A percentile compares a stretch with the other conserved stretches of the same genome.
Evolutionary conservation across 202 grass and related monocot genomes (phyloP).

Genomic region (Carex sylvatica): DNA sequence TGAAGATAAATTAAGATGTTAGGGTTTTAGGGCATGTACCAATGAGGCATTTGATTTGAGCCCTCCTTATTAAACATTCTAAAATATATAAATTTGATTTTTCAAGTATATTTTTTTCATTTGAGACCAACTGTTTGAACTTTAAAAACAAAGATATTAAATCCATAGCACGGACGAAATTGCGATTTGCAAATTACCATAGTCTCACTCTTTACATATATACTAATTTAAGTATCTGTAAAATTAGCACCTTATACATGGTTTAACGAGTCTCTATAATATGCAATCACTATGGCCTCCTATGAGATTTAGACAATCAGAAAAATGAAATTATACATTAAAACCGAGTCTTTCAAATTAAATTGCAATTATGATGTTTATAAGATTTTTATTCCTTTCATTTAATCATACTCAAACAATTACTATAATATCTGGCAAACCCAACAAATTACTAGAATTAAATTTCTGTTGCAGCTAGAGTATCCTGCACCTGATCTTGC

Average conservation of each 20-base stretch:
- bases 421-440: not conserved
- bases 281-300: not conserved
- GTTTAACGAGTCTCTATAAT: not conserved
- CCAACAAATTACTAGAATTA: not conserved
- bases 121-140: too few relatives aligned
- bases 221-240: not conserved
- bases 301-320: not conserved
- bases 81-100: too few relatives aligned
- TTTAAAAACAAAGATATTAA: too few relatives aligned
- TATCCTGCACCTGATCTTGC: constrained; percentile 75
- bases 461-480: constrained; percentile 48
- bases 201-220: not conserved
- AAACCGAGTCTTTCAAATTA: too few relatives aligned
- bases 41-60: too few relatives aligned
- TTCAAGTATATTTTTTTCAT: too few relatives aligned
- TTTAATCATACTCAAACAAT: not conserved
- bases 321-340: not conserved
- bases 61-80: too few relatives aligned
- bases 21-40: too few relatives aligned
- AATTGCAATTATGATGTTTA: too few relatives aligned
- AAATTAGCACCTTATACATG: not conserved
- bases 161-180: too few relatives aligned
- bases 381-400: not conserved
- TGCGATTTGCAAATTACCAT: too few relatives aligned
- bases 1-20: too few relatives aligned